Evolutionary conservation across 176 grass and related monocot species (phyloP).

Genomic region (Ananas comosus): DNA sequence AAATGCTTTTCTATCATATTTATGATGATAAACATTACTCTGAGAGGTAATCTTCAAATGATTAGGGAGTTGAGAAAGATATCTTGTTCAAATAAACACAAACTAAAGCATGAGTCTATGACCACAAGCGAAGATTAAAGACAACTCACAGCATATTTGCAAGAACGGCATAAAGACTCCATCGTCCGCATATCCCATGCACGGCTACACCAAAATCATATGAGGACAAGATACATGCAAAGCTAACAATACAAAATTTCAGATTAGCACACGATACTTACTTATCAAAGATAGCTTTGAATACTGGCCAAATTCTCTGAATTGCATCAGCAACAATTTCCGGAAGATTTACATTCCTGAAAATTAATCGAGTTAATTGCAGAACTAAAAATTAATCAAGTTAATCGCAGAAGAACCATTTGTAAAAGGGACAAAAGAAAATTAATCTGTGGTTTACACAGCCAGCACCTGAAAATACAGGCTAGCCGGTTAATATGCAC

Average conservation of each 20-base stretch:
- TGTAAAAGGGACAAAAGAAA: constrained; percentile 1
- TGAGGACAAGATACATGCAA: constrained; percentile 11
- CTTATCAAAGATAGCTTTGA: constrained; percentile 90
- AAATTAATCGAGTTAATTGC: constrained; percentile 21
- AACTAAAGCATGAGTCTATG: not conserved
- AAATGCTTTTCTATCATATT: not conserved
- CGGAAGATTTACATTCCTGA: constrained; percentile 81
- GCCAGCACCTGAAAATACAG: constrained; percentile 78
- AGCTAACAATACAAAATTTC: constrained; percentile 17
- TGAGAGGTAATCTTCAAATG: not conserved
- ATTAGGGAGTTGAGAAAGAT: not conserved
- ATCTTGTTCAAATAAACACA: not conserved
- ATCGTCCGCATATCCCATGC: constrained; percentile 96
- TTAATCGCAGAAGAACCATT: constrained; percentile 19
- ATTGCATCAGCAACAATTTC: constrained; percentile 90
- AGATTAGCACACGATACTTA: constrained; percentile 30
- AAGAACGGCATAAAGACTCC: constrained; percentile 90
- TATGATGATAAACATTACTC: not conserved
- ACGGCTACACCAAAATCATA: constrained; percentile 42
- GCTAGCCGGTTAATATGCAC: constrained; percentile 87
- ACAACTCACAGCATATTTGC: constrained; percentile 93
- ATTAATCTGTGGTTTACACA: constrained; percentile 12
- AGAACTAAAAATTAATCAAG: constrained; percentile 37
- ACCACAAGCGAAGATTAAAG: not conserved
- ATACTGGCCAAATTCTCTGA: constrained; percentile 66